phyloP scores from a whole-genome alignment of 2,329 filamentous ascomycete species.

The Magnaporthiopsis poae region DNA sequence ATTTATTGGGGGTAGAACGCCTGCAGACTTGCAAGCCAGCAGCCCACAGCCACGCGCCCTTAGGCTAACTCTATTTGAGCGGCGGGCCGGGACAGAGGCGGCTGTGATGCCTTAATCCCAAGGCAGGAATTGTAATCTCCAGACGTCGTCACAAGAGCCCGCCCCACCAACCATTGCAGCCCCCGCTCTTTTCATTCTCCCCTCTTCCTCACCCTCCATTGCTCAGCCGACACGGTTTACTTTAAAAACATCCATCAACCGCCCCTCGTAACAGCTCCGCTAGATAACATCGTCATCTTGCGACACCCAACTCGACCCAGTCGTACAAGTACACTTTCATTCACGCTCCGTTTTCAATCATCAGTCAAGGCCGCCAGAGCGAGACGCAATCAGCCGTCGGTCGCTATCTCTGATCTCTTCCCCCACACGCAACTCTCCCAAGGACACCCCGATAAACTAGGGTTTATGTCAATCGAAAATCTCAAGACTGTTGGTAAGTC shows the following conservation, averaged over 20 bases:
- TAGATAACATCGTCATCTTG: not conserved
- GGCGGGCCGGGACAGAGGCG: too few relatives aligned
- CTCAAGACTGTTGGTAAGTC: constrained; percentile 85
- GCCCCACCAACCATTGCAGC: not conserved
- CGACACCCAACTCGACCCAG: not conserved
- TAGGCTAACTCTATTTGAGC: not conserved
- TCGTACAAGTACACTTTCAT: not conserved
- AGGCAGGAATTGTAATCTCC: not conserved
- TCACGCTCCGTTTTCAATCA: not conserved
- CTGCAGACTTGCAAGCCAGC: not conserved
- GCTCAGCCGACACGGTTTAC: not conserved
- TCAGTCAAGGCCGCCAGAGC: constrained; percentile 1
- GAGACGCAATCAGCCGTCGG: constrained; percentile 9
- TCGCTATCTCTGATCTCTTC: constrained; percentile 5
- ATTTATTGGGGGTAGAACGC: not conserved
- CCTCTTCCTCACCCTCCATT: not conserved
- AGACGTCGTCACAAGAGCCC: not conserved
- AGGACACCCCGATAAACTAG: constrained; percentile 8
- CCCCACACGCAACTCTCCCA: constrained; percentile 1
- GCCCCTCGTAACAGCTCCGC: not conserved
- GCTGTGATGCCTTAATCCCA: not conserved
- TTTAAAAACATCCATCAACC: constrained; percentile 1
- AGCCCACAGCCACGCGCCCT: not conserved
- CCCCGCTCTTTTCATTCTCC: not conserved
- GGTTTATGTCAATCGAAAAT: constrained; percentile 87